Evolutionary conservation across 139 green algal genomes (phyloP), one percentile per base, ranked within the genome.

Genomic region (Chlorella ohadii): DNA sequence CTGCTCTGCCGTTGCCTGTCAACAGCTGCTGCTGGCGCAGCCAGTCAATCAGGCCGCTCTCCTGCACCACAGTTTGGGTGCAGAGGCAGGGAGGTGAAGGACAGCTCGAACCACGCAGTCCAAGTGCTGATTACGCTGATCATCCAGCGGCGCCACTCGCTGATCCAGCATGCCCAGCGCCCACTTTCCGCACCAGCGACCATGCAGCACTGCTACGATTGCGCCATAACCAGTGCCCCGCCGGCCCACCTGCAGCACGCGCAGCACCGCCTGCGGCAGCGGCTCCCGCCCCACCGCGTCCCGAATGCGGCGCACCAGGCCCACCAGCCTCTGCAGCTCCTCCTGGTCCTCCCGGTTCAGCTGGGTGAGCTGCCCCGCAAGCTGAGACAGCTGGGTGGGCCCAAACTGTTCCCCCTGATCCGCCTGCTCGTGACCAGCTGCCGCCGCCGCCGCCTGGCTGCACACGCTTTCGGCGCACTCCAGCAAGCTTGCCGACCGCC

Each of bases 381-480:
- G 55, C 51, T 81, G 55, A 16, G 51, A 6, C 20, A 20, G 31
- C 47, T 79, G 55, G 15, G 25, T 64, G 33, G 44, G 5, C 9
- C 19, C 47, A 11, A 34, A 20, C 56, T 28, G 55, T 28, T n/a
- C 27, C 27, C 36, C 22, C 56, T 71, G 20, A 38, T 56, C 44
- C 56, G 25, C 4, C 36, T 39, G 76, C 59, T 61, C 5, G 31
- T 7, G 13, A 27, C n/a, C n/a, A n/a, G 57, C 34, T 59, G 25
- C 75, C 59, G 39, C 68, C 68, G 20, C 20, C 7, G 59, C 36
- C 1, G 78, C 63, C 78, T 65, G 63, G 78, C 28, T 64, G 78
- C 79, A 84, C 47, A 84, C 17, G 7, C 13, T 16, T 20, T 77
- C 56, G 15, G 79, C 79, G 12, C 79, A 84, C 15, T 55, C 79